A percentile compares a stretch with the other conserved stretches of the same genome.
These are phyloP conservation scores for Paraurostyla sp. DNA, from an alignment of 73 alveolate genomes.

Conservation along the genomic window DNA sequence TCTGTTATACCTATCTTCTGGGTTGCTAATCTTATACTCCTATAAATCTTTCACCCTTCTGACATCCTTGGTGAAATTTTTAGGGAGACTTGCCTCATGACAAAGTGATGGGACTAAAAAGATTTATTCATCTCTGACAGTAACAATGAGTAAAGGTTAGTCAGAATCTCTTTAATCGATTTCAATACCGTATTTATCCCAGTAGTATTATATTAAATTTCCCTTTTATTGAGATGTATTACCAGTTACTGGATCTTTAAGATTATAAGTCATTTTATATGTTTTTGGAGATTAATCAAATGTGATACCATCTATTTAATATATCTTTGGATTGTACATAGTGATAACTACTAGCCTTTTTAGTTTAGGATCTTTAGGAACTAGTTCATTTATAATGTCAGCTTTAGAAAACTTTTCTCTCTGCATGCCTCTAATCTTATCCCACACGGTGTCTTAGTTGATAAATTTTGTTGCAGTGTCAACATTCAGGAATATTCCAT, in stretches of 20 bases:
- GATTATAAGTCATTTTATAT: neutral
- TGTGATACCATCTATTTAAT: constrained; percentile 31
- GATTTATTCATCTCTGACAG: constrained; percentile 51
- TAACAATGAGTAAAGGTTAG: constrained; percentile 57
- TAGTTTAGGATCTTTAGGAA: constrained; percentile 25
- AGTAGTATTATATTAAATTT: neutral
- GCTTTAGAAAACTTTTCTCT: neutral
- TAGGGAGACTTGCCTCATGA: constrained; percentile 88
- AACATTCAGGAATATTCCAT: constrained; percentile 54
- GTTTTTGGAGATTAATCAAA: neutral
- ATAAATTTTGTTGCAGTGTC: constrained; percentile 56
- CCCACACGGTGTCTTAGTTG: neutral
- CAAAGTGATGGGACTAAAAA: constrained; percentile 90
- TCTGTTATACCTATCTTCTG: constrained; percentile 13
- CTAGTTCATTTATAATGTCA: neutral
- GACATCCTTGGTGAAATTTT: constrained; percentile 75
- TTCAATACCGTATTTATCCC: neutral
- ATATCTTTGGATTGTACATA: constrained; percentile 32
- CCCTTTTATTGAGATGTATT: neutral
- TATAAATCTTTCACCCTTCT: constrained; percentile 30
- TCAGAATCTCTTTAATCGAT: constrained; percentile 49
- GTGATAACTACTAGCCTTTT: constrained; percentile 53
- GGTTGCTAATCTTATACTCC: constrained; percentile 9
- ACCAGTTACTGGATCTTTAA: neutral
- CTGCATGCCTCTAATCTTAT: neutral